A percentile compares a stretch with the other conserved stretches of the same genome.
These are phyloP conservation scores for Pyrenophora teres DNA, from an alignment of 2,329 filamentous ascomycete genomes.

Conservation along the genomic window DNA sequence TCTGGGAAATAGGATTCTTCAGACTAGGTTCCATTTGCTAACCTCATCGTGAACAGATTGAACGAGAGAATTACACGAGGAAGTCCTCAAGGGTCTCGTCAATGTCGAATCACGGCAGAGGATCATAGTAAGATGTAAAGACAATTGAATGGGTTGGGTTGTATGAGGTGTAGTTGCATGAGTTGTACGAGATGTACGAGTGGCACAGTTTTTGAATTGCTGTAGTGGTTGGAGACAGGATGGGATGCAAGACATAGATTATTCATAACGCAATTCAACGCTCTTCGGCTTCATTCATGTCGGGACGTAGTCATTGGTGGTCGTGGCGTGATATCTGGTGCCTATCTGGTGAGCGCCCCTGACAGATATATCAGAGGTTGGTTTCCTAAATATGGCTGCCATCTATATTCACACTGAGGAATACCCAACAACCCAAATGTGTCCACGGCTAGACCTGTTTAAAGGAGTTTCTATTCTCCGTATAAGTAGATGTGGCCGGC, in stretches of 20 bases:
- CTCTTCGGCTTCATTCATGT: background rate
- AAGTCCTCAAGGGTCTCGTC: background rate
- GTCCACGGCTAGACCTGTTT: no score
- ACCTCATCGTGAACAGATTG: constrained; percentile 1
- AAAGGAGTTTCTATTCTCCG: no score
- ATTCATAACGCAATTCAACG: constrained; percentile 10
- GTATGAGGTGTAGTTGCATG: constrained; percentile 1
- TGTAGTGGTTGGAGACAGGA: background rate
- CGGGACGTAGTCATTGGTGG: background rate
- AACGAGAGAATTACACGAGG: background rate
- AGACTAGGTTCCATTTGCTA: constrained; percentile 16
- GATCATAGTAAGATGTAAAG: background rate
- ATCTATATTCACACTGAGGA: no score
- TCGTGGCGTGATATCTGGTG: background rate
- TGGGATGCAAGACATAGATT: constrained; percentile 2
- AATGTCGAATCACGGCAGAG: background rate
- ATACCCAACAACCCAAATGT: no score
- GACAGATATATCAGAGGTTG: no score
- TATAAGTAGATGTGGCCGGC: background rate
- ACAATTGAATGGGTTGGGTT: background rate
- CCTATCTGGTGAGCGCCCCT: no score
- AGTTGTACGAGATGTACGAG: constrained; percentile 6
- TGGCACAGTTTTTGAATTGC: constrained; percentile 5
- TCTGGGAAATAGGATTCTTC: constrained; percentile 34
- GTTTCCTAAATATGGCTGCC: no score